These are phyloP conservation scores for Aurantiochytrium sp. DNA, from an alignment of 108 stramenopile genomes.

Conservation along the genomic window DNA sequence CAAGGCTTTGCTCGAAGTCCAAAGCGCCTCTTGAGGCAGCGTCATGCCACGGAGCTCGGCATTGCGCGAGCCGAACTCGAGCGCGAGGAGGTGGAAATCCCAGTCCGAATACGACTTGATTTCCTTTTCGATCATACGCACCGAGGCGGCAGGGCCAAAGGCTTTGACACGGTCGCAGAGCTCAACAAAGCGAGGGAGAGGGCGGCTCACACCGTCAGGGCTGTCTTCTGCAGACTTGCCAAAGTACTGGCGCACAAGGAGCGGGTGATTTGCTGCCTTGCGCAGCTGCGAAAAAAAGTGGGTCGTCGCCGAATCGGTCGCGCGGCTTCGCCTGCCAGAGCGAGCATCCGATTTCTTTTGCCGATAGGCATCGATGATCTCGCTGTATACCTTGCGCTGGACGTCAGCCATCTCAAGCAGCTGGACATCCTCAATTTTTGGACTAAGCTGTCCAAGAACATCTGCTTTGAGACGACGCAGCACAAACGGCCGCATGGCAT, in stretches of 20 bases:
- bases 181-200: constrained; percentile 49
- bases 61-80: constrained; percentile 51
- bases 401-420: background rate
- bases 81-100: constrained; percentile 65
- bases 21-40: constrained; percentile 59
- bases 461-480: constrained; percentile 46
- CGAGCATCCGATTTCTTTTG: background rate
- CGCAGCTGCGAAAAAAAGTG: constrained; percentile 87
- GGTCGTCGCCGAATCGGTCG: constrained; percentile 24
- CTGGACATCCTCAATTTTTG: constrained; percentile 83
- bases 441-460: constrained; percentile 80
- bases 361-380: background rate
- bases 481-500: constrained; percentile 79
- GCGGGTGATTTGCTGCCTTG: constrained; percentile 90
- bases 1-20: constrained; percentile 65
- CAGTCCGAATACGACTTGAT: constrained; percentile 70
- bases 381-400: constrained; percentile 54
- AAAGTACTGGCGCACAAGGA: constrained; percentile 70
- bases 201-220: constrained; percentile 20
- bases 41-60: constrained; percentile 44
- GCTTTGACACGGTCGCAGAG: constrained; percentile 52
- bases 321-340: background rate
- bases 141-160: constrained; percentile 68
- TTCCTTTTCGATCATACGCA: constrained; percentile 63
- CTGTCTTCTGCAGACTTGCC: constrained; percentile 41